Percentiles rank a stretch among this genome's conserved stretches.
Evolutionary conservation across 805 yeast species (phyloP).

Genomic region (Nakazawaea wickerhamii): DNA sequence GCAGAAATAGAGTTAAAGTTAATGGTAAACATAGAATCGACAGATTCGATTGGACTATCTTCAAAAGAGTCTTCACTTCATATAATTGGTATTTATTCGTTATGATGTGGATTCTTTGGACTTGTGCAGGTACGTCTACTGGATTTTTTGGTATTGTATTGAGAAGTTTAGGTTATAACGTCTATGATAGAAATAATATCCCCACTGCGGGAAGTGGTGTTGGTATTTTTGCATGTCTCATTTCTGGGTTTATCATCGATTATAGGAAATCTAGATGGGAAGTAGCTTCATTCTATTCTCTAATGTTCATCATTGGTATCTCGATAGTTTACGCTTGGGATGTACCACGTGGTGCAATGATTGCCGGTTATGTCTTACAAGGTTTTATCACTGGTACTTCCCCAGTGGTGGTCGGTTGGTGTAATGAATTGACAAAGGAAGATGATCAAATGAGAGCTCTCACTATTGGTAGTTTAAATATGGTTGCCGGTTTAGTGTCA

Average conservation of each 20-base stretch:
- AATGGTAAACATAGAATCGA: constrained; percentile 17
- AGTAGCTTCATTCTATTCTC: constrained; percentile 47
- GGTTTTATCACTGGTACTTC: constrained; percentile 62
- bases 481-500: constrained; percentile 17
- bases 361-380: constrained; percentile 58
- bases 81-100: constrained; percentile 57
- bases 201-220: constrained; percentile 44
- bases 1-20: constrained; percentile 33
- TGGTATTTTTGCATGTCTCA: constrained; percentile 45
- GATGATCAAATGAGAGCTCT: constrained; percentile 53
- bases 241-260: constrained; percentile 48
- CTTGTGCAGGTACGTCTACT: constrained; percentile 59
- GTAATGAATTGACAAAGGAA: constrained; percentile 51
- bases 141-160: constrained; percentile 45
- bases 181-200: constrained; percentile 34
- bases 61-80: constrained; percentile 47
- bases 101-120: constrained; percentile 40
- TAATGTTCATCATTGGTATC: constrained; percentile 50
- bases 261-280: constrained; percentile 47
- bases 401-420: constrained; percentile 54
- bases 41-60: constrained; percentile 37
- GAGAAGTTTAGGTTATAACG: constrained; percentile 60
- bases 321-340: constrained; percentile 54
- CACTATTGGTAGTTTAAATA: constrained; percentile 50
- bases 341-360: constrained; percentile 50